A percentile compares a stretch with the other conserved stretches of the same genome.
phyloP scores from a whole-genome alignment of 2,329 filamentous ascomycete genomes.

The Alternaria sp. region DNA sequence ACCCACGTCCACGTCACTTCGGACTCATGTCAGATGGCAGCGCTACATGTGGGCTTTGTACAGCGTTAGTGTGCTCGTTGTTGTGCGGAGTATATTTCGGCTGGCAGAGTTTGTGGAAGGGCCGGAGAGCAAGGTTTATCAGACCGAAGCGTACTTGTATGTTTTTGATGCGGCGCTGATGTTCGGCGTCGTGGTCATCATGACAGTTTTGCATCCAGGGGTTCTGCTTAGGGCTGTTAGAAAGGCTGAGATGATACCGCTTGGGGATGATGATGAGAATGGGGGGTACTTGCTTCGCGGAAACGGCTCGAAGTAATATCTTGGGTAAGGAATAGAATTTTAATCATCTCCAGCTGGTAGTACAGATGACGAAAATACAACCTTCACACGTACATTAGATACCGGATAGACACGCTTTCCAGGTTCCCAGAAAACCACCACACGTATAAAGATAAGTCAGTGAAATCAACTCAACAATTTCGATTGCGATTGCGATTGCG shows the following conservation, averaged over 20 bases:
- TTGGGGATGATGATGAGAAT: neutral
- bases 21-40: conserved; percentile 17
- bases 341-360: neutral
- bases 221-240: conserved; percentile 17
- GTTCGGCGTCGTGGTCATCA: conserved; percentile 16
- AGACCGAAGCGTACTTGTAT: conserved; percentile 25
- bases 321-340: neutral
- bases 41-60: conserved; percentile 19
- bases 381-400: too few species aligned
- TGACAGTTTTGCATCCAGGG: conserved; percentile 24
- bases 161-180: conserved; percentile 28
- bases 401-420: too few species aligned
- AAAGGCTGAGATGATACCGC: conserved; percentile 13
- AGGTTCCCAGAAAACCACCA: too few species aligned
- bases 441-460: too few species aligned
- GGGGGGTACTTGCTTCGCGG: neutral
- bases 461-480: too few species aligned
- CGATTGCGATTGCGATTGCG: too few species aligned
- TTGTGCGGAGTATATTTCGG: conserved; percentile 25
- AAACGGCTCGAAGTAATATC: neutral
- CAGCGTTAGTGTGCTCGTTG: conserved; percentile 21
- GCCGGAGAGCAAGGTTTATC: conserved; percentile 10
- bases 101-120: conserved; percentile 26
- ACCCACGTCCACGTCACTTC: conserved; percentile 10
- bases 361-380: neutral